phyloP scores from a whole-genome alignment of 345 rosid species.

The Linum trigynum region DNA sequence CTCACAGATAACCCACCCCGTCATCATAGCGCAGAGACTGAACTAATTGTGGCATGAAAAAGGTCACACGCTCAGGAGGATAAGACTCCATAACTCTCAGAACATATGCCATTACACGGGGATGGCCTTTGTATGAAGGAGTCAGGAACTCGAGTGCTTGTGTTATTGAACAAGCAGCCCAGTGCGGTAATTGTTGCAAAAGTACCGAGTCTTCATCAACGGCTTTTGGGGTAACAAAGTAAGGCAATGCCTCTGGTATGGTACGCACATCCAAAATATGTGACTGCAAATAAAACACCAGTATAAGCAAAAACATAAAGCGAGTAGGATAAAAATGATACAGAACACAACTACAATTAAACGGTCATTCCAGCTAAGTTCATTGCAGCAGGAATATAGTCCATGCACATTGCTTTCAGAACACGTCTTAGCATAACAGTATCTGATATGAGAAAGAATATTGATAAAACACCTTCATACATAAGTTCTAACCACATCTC shows the following conservation, averaged over 20 bases:
- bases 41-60: constrained; percentile 99
- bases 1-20: constrained; percentile 38
- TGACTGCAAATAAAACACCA: constrained; percentile 42
- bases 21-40: constrained; percentile 91
- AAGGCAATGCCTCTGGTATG: constrained; percentile 95
- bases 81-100: constrained; percentile 94
- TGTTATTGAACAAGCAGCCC: constrained; percentile 98
- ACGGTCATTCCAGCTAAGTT: no score
- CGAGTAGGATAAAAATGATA: constrained; percentile 6
- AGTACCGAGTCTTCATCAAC: constrained; percentile 89
- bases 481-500: neutral
- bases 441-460: neutral
- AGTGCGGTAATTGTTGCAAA: constrained; percentile 96
- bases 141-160: constrained; percentile 94
- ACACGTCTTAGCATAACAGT: no score
- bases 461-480: neutral
- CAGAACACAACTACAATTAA: no score
- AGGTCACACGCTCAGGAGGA: constrained; percentile 93
- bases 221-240: constrained; percentile 86
- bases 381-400: no score
- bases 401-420: no score
- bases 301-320: constrained; percentile 12
- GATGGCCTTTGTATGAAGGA: constrained; percentile 93
- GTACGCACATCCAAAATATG: constrained; percentile 65
- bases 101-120: constrained; percentile 99